Percentiles rank a stretch among this genome's conserved stretches.
These are phyloP conservation scores for Neurospora africana DNA, from an alignment of 495 filamentous ascomycete genomes.

Conservation along the genomic window DNA sequence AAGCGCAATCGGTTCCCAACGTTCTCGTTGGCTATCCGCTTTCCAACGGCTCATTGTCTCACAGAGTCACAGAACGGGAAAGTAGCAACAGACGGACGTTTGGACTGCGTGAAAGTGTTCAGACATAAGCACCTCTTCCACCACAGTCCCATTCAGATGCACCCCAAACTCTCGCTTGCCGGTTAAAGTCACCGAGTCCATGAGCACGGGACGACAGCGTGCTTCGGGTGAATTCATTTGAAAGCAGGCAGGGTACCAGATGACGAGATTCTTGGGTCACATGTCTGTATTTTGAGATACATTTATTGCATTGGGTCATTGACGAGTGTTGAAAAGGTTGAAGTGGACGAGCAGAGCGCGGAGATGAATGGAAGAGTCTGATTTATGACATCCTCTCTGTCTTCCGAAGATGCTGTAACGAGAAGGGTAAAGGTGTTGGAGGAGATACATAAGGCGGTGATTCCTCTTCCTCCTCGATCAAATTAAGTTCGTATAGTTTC, in stretches of 20 bases:
- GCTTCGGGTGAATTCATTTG: neutral
- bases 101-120: neutral
- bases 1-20: neutral
- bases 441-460: neutral
- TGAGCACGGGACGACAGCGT: neutral
- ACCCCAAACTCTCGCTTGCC: neutral
- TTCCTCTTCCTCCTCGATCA: neutral
- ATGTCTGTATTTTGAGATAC: neutral
- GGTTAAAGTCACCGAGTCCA: neutral
- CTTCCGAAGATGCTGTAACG: too few relatives aligned
- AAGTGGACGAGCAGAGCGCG: too few relatives aligned
- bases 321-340: neutral
- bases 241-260: neutral
- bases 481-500: neutral
- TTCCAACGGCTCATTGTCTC: neutral
- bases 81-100: neutral
- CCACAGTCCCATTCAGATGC: neutral
- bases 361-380: neutral
- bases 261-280: neutral
- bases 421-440: neutral
- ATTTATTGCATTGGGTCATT: too few relatives aligned
- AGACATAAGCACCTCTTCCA: neutral
- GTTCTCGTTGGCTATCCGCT: neutral
- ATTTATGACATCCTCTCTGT: neutral
- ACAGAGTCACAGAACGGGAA: neutral